These are phyloP conservation scores for Arctostaphylos glauca DNA, from an alignment of 148 eudicot genomes.

Conservation along the genomic window DNA sequence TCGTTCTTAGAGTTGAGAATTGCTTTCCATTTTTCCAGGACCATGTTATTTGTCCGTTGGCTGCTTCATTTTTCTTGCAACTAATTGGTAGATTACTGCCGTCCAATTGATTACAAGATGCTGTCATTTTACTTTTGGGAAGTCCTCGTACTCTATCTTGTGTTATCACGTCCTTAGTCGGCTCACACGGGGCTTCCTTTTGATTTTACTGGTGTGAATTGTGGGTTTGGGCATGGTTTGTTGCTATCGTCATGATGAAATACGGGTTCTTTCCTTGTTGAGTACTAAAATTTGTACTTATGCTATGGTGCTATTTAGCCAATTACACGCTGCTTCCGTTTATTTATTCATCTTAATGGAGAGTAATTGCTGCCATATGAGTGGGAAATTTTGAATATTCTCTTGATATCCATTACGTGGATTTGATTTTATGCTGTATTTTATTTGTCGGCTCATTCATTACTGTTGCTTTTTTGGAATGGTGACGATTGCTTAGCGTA, in stretches of 20 bases:
- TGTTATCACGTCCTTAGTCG: not conserved
- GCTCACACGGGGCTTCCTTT: not conserved
- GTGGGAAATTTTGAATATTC: not conserved
- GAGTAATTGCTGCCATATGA: not conserved
- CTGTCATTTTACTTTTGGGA: not conserved
- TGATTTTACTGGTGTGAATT: not conserved
- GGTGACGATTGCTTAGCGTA: not conserved
- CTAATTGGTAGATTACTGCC: not conserved
- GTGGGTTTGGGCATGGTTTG: not conserved
- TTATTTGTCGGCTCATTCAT: not conserved
- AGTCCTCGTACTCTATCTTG: not conserved
- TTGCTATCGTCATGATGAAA: not conserved
- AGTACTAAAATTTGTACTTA: not conserved
- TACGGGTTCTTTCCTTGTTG: not conserved
- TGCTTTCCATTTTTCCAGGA: not conserved
- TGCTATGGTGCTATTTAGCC: not conserved
- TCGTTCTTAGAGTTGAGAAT: not conserved
- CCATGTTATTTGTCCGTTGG: not conserved
- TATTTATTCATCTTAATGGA: not conserved
- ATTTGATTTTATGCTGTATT: not conserved
- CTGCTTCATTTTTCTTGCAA: not conserved
- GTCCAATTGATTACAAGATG: slow-evolving; percentile 8
- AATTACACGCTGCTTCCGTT: not conserved
- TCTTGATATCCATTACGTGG: not conserved
- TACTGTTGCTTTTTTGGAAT: not conserved